Evolutionary conservation across 2,329 filamentous ascomycete genomes (phyloP), one percentile per base, ranked within the genome.

Genomic region (Rachicladosporium sp.): DNA sequence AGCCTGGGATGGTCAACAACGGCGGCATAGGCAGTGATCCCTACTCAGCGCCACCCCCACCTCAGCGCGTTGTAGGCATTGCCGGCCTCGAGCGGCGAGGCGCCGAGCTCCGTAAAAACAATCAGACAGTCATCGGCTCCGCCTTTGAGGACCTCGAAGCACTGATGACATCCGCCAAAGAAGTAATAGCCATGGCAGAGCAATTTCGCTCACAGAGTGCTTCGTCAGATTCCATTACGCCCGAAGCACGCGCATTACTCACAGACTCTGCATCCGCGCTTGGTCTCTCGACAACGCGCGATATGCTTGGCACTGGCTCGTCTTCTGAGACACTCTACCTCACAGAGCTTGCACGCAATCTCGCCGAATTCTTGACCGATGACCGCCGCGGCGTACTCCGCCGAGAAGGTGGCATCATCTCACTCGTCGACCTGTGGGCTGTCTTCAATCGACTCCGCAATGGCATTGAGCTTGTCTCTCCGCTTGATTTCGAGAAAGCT

Each of bases 101-200:
- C 0, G 64, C 89, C 4, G 84, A 88, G 50, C 76, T 87, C 54
- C 81, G 86, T 42, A 89, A 85, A 64, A 94, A 93, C 59, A 96
- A 95, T 51, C 87, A 95, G 60, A 65, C 86, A 7, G 80, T 95
- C 36, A 94, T 98, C 47, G 89, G 89, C 19, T 87, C 76, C 48
- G 88, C 91, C 0, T 98, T 98, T 53, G 89, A 95, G 57, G 91
- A 98, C 54, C 73, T 98, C 0, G 89, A 96, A 57, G 88, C 91
- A 3, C 70, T 98, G 30, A 98, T 96, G 89, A 86, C 88, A 3
- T 95, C 89, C 3, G 91, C 91, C 4, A 95, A 96, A 57, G 86
- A 98, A 57, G 86, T 98, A 35, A 81, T 96, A 37, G 86, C 87
- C 4, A 77, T 98, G 32, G 91, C 91, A 1, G 89, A 96, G 60